These are phyloP conservation scores for Lactarius deliciosus DNA, from an alignment of 768 basidiomycete species.

Conservation along the genomic window DNA sequence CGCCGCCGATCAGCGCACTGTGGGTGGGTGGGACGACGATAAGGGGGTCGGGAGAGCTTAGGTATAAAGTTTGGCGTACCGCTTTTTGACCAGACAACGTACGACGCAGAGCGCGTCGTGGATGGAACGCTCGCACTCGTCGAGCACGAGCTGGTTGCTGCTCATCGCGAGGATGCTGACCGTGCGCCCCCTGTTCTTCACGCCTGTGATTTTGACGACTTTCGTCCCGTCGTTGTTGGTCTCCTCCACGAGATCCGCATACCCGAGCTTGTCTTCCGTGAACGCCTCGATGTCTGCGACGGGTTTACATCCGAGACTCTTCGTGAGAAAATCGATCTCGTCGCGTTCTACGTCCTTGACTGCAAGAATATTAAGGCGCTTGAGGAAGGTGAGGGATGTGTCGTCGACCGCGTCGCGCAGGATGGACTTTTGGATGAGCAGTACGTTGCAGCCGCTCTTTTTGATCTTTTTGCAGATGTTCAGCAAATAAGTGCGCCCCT, in stretches of 20 bases:
- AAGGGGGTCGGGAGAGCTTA: background rate
- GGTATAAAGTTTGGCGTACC: slow-evolving; percentile 49
- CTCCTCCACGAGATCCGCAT: slow-evolving; percentile 95
- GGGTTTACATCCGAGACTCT: slow-evolving; percentile 93
- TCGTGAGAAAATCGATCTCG: slow-evolving; percentile 95
- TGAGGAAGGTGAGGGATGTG: slow-evolving; percentile 94
- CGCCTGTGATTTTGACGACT: slow-evolving; percentile 91
- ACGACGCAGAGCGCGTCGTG: slow-evolving; percentile 99
- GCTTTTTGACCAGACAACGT: slow-evolving; percentile 95
- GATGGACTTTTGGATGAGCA: slow-evolving; percentile 99
- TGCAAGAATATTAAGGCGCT: slow-evolving; percentile 92
- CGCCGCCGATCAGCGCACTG: slow-evolving; percentile 91
- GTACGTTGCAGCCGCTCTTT: slow-evolving; percentile 98
- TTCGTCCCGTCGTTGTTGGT: slow-evolving; percentile 76
- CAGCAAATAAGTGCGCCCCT: slow-evolving; percentile 95
- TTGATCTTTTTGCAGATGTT: slow-evolving; percentile 99
- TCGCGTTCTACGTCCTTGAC: slow-evolving; percentile 98
- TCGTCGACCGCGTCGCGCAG: slow-evolving; percentile 99
- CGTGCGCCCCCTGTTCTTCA: slow-evolving; percentile 92
- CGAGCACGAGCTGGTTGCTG: slow-evolving; percentile 86
- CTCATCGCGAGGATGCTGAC: slow-evolving; percentile 96
- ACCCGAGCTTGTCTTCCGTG: slow-evolving; percentile 96
- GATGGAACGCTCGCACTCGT: slow-evolving; percentile 95
- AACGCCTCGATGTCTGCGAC: slow-evolving; percentile 97
- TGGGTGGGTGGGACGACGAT: slow-evolving; percentile 15